Evolutionary conservation across 306 rosid genomes (phyloP), one percentile per base, ranked within the genome.

Genomic region (Aeschynomene evenia): DNA sequence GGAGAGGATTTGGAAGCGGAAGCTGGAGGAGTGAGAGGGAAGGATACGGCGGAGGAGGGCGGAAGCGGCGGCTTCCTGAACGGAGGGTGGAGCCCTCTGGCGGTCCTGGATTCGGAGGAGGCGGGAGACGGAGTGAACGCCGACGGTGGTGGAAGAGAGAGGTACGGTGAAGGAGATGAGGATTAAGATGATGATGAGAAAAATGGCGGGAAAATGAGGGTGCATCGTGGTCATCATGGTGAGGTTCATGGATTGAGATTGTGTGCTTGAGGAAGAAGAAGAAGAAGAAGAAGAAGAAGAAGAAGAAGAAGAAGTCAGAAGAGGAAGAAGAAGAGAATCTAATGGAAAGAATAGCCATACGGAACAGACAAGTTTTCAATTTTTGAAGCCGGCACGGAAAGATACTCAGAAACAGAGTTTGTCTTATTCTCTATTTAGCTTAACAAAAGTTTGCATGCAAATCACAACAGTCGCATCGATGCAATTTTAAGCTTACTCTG

Each of bases 21-120:
- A 87, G 82, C 79, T 71, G 76, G 87, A 82, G 37, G 85, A 70
- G 46, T 89, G 91, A 4, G 90, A 84, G 43, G 96, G 96, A 23
- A 89, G 83, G 22, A 87, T 57, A 9, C 98, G 98, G 84, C 4
- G 82, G 64, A 92, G 96, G 54, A 85, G 84, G 40, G 73, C 88
- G 7, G 75, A 80, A 51, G 95, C 95, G 9, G 98, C 92, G 5
- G 89, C 87, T 56, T 85, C 84, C 72, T 92, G 98, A 40, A 89
- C 81, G 14, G 66, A 23, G 1, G 90, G 78, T 1, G 89, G 73
- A 42, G 88, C 79, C 39, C 86, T 77, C 88, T 89, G 84, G 37
- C 86, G 84, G 78, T 87, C 89, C 70, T 92, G 98, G 43, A 80
- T 74, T 52, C 80, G 77, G 11, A 92, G 94, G 68, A 87, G 84